Percentiles rank a stretch among this genome's conserved stretches.
phyloP scores from a whole-genome alignment of 192 early-diverging fungal genomes.

The Allomyces javanicus region DNA sequence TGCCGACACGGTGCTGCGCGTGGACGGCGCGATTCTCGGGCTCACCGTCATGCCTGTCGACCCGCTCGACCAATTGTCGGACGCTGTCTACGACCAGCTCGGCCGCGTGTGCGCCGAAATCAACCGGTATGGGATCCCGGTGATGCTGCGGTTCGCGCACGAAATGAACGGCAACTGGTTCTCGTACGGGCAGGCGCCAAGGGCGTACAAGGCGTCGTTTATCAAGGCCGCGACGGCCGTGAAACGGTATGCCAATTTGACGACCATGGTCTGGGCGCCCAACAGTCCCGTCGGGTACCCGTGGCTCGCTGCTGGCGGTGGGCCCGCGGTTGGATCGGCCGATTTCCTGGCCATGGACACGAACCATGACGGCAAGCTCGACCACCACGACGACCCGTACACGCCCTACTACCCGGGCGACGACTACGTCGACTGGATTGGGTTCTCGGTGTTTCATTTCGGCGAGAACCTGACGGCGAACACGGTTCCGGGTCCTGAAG shows the following conservation, averaged over 20 bases:
- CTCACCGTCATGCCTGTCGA: background rate
- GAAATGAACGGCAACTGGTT: conserved; percentile 11
- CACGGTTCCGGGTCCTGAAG: background rate
- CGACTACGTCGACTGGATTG: conserved; percentile 19
- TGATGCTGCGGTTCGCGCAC: conserved; percentile 6
- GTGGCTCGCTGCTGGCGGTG: no score
- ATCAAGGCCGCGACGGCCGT: background rate
- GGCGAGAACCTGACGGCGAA: background rate
- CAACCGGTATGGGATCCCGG: conserved; percentile 1
- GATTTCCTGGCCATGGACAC: conserved; percentile 17
- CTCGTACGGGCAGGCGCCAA: conserved; percentile 3
- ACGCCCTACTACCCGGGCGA: conserved; percentile 28
- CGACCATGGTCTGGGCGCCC: conserved; percentile 3
- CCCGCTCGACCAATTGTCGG: background rate
- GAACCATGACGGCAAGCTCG: conserved; percentile 21
- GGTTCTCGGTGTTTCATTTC: conserved; percentile 13
- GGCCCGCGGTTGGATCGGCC: background rate
- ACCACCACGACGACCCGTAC: conserved; percentile 20
- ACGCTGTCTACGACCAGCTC: background rate
- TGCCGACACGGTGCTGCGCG: background rate
- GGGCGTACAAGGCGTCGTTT: background rate
- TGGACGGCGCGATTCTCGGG: background rate
- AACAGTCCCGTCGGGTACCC: no score
- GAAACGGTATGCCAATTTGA: background rate
- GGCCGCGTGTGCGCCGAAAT: background rate